Evolutionary conservation across 2,329 filamentous ascomycete species (phyloP).

Genomic region (Cordyceps farinosa): DNA sequence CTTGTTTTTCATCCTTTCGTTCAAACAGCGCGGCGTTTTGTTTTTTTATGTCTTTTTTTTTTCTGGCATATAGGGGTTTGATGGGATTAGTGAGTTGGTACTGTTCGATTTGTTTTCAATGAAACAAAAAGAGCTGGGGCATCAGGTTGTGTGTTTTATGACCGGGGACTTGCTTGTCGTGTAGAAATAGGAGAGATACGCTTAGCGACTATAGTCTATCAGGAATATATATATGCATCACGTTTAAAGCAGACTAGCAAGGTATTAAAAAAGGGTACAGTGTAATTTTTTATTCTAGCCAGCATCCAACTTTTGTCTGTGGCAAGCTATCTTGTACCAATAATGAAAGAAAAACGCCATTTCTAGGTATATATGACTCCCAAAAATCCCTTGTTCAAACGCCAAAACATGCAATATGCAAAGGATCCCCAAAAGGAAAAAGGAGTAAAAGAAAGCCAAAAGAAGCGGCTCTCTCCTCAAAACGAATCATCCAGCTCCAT

Average conservation of each 20-base stretch:
- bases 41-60: slow-evolving; percentile 23
- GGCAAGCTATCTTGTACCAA: neutral
- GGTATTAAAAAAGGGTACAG: neutral
- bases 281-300: neutral
- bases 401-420: slow-evolving; percentile 1
- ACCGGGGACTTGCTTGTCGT: neutral
- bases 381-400: neutral
- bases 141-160: neutral
- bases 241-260: neutral
- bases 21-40: slow-evolving; percentile 17
- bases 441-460: too few species aligned
- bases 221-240: slow-evolving; percentile 7
- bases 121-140: neutral
- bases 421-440: neutral
- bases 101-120: neutral
- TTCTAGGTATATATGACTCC: neutral
- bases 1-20: slow-evolving; percentile 6
- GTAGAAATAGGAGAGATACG: neutral
- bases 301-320: slow-evolving; percentile 1
- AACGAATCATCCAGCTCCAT: slow-evolving; percentile 51
- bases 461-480: slow-evolving; percentile 22
- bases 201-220: slow-evolving; percentile 2
- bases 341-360: neutral
- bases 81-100: neutral
- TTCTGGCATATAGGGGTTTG: slow-evolving; percentile 15